Evolutionary conservation across 1,284 basidiomycete species (phyloP).

Genomic region (Boletus mariae): DNA sequence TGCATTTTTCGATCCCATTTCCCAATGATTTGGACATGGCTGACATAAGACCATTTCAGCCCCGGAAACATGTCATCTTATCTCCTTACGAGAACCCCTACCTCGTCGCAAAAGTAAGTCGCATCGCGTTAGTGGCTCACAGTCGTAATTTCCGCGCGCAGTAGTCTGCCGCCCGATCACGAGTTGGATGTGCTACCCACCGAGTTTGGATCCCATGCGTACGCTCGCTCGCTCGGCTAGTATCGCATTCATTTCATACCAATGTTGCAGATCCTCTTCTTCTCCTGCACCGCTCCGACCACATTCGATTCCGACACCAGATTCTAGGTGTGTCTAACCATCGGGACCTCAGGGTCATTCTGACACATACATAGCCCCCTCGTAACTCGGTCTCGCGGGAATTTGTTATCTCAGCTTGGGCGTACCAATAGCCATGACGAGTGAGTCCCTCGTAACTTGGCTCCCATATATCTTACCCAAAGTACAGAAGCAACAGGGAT

Average conservation of each 20-base stretch:
- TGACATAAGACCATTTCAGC: slow-evolving; percentile 31
- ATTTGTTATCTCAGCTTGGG: slow-evolving; percentile 2
- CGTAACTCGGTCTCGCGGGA: slow-evolving; percentile 15
- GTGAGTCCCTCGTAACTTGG: slow-evolving; percentile 12
- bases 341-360: slow-evolving; percentile 1
- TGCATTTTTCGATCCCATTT: background rate
- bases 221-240: slow-evolving; percentile 8
- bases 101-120: slow-evolving; percentile 43
- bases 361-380: slow-evolving; percentile 23
- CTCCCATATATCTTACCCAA: slow-evolving; percentile 6
- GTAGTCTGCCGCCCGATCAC: slow-evolving; percentile 11
- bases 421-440: slow-evolving; percentile 4
- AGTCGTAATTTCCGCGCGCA: background rate
- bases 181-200: slow-evolving; percentile 20
- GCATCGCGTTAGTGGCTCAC: background rate
- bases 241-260: slow-evolving; percentile 3
- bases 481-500: slow-evolving; percentile 9
- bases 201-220: slow-evolving; percentile 19
- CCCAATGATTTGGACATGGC: slow-evolving; percentile 4
- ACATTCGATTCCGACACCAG: slow-evolving; percentile 51
- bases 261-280: slow-evolving; percentile 14
- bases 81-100: slow-evolving; percentile 39
- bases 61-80: slow-evolving; percentile 49
- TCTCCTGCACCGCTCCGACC: slow-evolving; percentile 23
- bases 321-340: slow-evolving; percentile 37